Conservation (phyloP, 371 early-diverging fungal species). For the Choanephora cucurbitarum region DNA sequence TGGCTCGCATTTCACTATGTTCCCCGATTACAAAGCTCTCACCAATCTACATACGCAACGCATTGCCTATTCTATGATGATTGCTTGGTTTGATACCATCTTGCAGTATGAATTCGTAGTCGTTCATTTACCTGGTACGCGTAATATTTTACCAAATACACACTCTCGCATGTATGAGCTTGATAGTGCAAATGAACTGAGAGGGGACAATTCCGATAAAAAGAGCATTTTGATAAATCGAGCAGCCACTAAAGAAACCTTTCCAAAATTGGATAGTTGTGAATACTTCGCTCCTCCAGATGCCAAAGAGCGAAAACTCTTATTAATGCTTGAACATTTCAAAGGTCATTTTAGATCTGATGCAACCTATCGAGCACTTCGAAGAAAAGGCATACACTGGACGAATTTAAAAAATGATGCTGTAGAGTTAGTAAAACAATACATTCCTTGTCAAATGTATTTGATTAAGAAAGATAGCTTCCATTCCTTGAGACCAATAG, state of each 20-base stretch:
- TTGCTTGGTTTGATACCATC: slow-evolving; percentile 23
- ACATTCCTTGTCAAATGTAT: slow-evolving; percentile 15
- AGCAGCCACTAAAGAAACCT: background rate
- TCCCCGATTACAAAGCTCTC: background rate
- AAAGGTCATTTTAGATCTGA: slow-evolving; percentile 13
- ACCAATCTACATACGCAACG: slow-evolving; percentile 15
- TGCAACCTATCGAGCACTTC: slow-evolving; percentile 5
- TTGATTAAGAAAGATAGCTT: slow-evolving; percentile 7
- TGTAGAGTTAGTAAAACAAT: slow-evolving; percentile 9
- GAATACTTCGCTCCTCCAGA: background rate
- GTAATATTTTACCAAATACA: slow-evolving; percentile 15
- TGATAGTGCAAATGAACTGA: slow-evolving; percentile 1
- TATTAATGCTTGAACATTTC: background rate
- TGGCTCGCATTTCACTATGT: too few relatives aligned
- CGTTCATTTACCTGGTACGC: slow-evolving; percentile 17
- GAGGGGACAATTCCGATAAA: slow-evolving; percentile 3
- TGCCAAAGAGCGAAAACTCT: background rate
- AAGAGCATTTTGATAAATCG: background rate
- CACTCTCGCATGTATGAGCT: slow-evolving; percentile 8
- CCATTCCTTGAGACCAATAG: slow-evolving; percentile 22
- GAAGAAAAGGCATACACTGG: slow-evolving; percentile 18
- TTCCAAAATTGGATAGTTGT: background rate
- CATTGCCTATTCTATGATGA: slow-evolving; percentile 9
- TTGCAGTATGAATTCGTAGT: slow-evolving; percentile 12
- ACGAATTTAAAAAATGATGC: slow-evolving; percentile 19